Evolutionary conservation across 2,329 filamentous ascomycete species (phyloP), one percentile per base, ranked within the genome.

Genomic region (Pseudocercospora cruenta): DNA sequence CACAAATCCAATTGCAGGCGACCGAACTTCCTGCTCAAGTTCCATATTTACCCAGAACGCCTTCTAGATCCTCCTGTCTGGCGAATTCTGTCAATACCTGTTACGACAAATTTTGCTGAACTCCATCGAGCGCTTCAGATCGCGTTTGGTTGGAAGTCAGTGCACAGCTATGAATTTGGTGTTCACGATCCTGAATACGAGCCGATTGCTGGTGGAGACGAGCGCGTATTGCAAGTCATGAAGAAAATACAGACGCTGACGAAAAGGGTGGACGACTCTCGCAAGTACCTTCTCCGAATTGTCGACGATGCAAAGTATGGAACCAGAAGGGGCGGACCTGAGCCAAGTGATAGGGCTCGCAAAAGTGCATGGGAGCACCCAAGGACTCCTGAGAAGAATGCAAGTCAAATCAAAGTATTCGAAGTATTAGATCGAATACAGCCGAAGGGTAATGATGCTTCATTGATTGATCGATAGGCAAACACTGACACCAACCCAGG

Each of bases 61-160:
- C 70, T 72, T 58, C 63, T 61, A 36, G 60, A 75, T 19, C 74
- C 75, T 1, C 64, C 57, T 2, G 71, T 76, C 49, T 69, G 63
- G 28, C 70, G 75, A 10, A 71, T 70, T 3, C 65, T 77, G 0
- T 75, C 73, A 7, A 67, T 70, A 10, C 75, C 75, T 10, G 65
- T 72, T 4, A 49, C 58, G 12, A 63, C 70, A 1, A 71, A 69
- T 1, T 75, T 77, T 58, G 49, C 59, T n/a, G 53, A 69, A 24
- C 67, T 76, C 26, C 74, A 75, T 58, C 49, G 53, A 24, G 75
- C 74, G 19, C 64, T 77, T 3, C 71, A 73, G 55, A 63, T 73
- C 12, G 71, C 74, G 2, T 76, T 77, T 59, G 68, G 68, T 53
- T 77, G 74, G 75, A 62, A 70, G 3, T 33, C 45, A 10, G 69